Evolutionary conservation across 306 rosid genomes (phyloP).

Genomic region (Gillenia trifoliata): DNA sequence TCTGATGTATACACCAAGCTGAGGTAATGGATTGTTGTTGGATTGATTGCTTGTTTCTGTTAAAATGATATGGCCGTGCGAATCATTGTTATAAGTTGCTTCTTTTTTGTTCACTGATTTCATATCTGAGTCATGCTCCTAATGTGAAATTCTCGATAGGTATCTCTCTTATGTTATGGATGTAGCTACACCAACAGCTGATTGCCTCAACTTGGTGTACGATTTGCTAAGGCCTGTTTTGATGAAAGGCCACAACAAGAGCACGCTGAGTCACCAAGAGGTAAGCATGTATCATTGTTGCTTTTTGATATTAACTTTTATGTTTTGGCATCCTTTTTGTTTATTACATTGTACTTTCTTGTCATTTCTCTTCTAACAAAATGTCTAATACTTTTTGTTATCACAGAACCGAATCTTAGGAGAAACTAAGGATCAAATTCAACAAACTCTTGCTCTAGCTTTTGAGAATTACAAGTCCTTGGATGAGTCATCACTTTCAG

Average conservation of each 20-base stretch:
- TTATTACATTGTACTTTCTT: neutral
- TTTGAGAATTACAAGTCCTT: constrained; percentile 93
- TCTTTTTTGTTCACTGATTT: neutral
- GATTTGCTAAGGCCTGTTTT: constrained; percentile 68
- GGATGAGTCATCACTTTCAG: constrained; percentile 74
- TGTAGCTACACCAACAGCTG: constrained; percentile 97
- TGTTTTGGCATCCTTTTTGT: constrained; percentile 6
- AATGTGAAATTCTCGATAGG: constrained; percentile 34
- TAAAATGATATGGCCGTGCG: constrained; percentile 3
- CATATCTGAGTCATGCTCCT: constrained; percentile 3
- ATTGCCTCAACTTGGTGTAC: constrained; percentile 79
- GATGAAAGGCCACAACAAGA: constrained; percentile 74
- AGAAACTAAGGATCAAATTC: constrained; percentile 88
- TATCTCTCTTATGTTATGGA: constrained; percentile 94
- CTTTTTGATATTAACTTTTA: neutral
- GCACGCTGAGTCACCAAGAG: constrained; percentile 96
- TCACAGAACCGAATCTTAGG: constrained; percentile 88
- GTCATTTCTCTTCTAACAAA: constrained; percentile 27
- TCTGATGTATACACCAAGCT: constrained; percentile 84
- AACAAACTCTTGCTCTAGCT: constrained; percentile 66
- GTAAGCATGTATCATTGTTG: constrained; percentile 25
- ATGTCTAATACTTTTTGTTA: constrained; percentile 10
- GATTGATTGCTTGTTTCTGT: constrained; percentile 5
- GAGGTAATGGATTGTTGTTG: constrained; percentile 47
- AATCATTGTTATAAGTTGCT: neutral